Base-by-base conservation (phyloP, 176 grass and related monocot species). In the Puya raimondii region DNA sequence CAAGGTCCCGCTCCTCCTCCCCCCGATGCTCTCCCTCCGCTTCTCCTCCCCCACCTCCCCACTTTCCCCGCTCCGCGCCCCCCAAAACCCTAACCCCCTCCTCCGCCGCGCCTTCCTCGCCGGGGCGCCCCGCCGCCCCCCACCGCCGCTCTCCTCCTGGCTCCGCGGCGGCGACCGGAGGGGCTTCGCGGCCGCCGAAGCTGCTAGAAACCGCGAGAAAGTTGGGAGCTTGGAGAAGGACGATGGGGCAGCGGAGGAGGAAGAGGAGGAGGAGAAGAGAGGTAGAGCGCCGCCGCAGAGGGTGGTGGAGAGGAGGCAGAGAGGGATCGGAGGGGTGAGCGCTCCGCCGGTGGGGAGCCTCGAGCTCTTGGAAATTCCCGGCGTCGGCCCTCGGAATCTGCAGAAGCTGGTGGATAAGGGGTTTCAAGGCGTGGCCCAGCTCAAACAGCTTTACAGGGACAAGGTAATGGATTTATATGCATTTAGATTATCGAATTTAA, bases 331-430 rank as follows among this genome's bases (percentile, higher is more conserved):
- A 50, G 66, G 51, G 16, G 53, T 52, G 50, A 70, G 17, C 56
- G 80, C 83, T 50, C 79, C 68, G 18, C 73, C 72, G 42, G 25
- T 11, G 12, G 74, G 70, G 53, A 91, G 80, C n/a, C 61, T 89
- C 49, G 91, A 88, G 80, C 77, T 96, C 48, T 79, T 96, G 9
- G 68, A 80, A 20, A 96, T 96, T 51, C 85, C 88, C 0, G 85
- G 88, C 12, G 83, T 96, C 53, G 91, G 91, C 23, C 91, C 78
- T 23, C 83, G 88, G 48, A 96, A 96, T 70, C 79, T 88, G 72
- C 84, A 79, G 75, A 96, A 96, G 76, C 81, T 91, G 69, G 88
- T 86, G 50, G 88, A 96, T 75, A 96, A 91, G 72, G 91, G 91
- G 16, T 91, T 91, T 70, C 80, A 91, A 27, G 85, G 75, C 49